Evolutionary conservation across 768 basidiomycete species (phyloP).

Genomic region (Inosperma sp.): DNA sequence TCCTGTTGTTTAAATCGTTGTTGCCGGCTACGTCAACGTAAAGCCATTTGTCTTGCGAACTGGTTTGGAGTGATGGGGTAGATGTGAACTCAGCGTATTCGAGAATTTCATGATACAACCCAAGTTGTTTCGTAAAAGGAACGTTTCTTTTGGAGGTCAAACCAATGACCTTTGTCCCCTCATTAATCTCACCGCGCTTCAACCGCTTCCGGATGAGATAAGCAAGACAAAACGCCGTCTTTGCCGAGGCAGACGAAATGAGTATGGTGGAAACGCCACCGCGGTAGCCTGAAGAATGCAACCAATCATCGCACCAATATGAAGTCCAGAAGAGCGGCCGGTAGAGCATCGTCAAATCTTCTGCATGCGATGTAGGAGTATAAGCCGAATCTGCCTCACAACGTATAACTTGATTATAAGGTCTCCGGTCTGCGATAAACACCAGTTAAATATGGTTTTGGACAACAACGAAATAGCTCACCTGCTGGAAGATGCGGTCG

Average conservation of each 20-base stretch:
- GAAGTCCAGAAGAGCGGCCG: conserved; percentile 73
- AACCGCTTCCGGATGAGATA: conserved; percentile 51
- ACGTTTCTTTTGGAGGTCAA: conserved; percentile 56
- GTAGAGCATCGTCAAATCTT: conserved; percentile 69
- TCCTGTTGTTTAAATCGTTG: conserved; percentile 40
- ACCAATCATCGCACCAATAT: conserved; percentile 73
- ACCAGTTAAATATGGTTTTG: conserved; percentile 9
- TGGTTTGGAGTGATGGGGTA: conserved; percentile 26
- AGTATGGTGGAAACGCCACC: conserved; percentile 45
- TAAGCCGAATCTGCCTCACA: conserved; percentile 56
- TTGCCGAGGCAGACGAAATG: conserved; percentile 67
- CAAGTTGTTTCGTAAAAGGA: conserved; percentile 49
- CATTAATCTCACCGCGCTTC: conserved; percentile 23
- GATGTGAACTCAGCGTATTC: conserved; percentile 47
- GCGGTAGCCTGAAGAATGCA: conserved; percentile 47
- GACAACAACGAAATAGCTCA: conserved; percentile 20
- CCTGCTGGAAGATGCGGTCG: conserved; percentile 60
- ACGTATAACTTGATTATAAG: conserved; percentile 64
- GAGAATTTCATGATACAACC: conserved; percentile 53
- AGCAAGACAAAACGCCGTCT: conserved; percentile 67
- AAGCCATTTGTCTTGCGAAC: conserved; percentile 39
- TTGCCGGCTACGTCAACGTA: conserved; percentile 66
- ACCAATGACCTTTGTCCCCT: conserved; percentile 43
- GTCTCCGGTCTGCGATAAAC: conserved; percentile 45
- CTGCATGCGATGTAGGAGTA: conserved; percentile 38